Evolutionary conservation across 2,329 filamentous ascomycete genomes (phyloP).

Genomic region (Talaromyces sp.): DNA sequence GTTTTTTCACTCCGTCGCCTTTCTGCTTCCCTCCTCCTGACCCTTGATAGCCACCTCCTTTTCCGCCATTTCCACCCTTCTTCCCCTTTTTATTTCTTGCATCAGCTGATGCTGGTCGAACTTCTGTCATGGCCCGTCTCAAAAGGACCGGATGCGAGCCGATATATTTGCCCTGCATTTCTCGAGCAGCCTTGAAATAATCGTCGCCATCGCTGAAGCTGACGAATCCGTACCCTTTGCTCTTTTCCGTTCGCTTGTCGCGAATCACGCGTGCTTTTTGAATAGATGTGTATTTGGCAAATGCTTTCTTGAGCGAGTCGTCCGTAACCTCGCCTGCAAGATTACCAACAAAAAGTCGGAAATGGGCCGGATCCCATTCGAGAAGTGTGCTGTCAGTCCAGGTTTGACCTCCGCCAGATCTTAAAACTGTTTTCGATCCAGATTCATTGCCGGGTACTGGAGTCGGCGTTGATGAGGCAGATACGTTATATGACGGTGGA

Average conservation of each 20-base stretch:
- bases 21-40: constrained; percentile 37
- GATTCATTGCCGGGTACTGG: constrained; percentile 38
- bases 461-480: constrained; percentile 35
- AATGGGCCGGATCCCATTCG: constrained; percentile 93
- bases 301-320: constrained; percentile 90
- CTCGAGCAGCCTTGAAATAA: constrained; percentile 91
- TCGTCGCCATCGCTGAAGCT: constrained; percentile 93
- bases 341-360: constrained; percentile 94
- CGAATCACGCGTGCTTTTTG: constrained; percentile 90
- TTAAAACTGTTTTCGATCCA: constrained; percentile 74
- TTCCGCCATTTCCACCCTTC: constrained; percentile 21
- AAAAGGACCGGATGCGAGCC: constrained; percentile 90
- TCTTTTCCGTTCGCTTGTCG: constrained; percentile 94
- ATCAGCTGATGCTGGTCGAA: constrained; percentile 67
- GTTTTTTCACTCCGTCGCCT: constrained; percentile 40
- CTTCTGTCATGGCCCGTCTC: constrained; percentile 84
- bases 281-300: constrained; percentile 78
- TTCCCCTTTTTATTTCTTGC: constrained; percentile 55
- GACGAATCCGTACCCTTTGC: constrained; percentile 93
- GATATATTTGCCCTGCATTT: constrained; percentile 99
- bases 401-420: constrained; percentile 81
- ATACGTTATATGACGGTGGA: constrained; percentile 27
- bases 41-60: constrained; percentile 12
- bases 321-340: constrained; percentile 96
- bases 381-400: constrained; percentile 86